Evolutionary conservation across 192 early-diverging fungal species (phyloP).

Genomic region (Gonapodya sp.): DNA sequence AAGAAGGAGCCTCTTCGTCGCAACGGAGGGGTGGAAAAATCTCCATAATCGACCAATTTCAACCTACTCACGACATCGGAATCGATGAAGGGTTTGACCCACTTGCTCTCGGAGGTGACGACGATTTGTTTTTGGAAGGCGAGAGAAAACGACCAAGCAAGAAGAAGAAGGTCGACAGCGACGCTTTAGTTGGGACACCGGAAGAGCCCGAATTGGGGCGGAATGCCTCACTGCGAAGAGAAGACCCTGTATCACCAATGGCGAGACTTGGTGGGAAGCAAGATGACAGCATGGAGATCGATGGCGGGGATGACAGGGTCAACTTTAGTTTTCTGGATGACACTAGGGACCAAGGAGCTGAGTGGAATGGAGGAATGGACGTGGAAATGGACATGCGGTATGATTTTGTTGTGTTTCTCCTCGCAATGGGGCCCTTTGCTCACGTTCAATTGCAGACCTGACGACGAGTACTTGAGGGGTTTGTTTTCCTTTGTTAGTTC

Average conservation of each 20-base stretch:
- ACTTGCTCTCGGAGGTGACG: background rate
- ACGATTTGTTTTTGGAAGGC: background rate
- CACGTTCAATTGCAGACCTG: background rate
- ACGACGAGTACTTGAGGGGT: background rate
- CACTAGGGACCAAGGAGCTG: background rate
- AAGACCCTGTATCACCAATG: background rate
- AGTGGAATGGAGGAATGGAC: background rate
- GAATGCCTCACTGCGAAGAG: background rate
- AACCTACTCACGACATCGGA: background rate
- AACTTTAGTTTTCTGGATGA: background rate
- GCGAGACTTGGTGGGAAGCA: background rate
- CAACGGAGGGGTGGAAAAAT: background rate
- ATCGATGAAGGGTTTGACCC: background rate
- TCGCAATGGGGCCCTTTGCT: background rate
- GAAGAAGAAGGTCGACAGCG: background rate
- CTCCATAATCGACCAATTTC: background rate
- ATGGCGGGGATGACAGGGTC: background rate
- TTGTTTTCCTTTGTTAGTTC: too few species aligned
- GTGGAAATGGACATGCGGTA: background rate
- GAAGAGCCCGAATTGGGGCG: background rate
- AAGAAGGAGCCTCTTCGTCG: background rate
- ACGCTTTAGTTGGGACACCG: background rate
- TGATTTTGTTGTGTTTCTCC: background rate
- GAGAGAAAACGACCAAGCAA: background rate
- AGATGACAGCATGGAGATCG: background rate